Percentiles rank a stretch among this genome's conserved stretches.
Conservation (phyloP, 176 grass and related monocot genomes). For the Carex myosuroides region DNA sequence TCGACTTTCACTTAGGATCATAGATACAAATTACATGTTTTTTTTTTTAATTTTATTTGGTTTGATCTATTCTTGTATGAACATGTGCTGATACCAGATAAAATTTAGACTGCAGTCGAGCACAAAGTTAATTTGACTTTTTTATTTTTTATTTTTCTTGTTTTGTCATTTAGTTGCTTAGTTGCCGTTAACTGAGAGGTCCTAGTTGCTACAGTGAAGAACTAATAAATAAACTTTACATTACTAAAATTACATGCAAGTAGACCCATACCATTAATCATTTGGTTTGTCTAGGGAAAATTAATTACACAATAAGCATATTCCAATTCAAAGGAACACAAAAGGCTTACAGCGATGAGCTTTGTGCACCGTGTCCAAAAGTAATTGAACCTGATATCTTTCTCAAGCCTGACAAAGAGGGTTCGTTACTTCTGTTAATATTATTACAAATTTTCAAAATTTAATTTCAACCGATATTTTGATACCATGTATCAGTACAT, state of each 20-base stretch:
- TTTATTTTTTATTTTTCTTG: neutral
- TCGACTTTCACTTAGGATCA: neutral
- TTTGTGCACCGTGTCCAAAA: conserved; percentile 85
- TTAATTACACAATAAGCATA: conserved; percentile 12
- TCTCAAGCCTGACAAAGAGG: conserved; percentile 66
- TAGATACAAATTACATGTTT: neutral
- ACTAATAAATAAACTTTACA: neutral
- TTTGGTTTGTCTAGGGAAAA: neutral
- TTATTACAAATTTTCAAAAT: conserved; percentile 12
- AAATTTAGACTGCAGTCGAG: neutral
- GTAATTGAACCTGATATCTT: conserved; percentile 77
- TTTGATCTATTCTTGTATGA: neutral
- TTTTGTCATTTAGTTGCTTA: neutral
- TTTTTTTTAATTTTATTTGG: neutral
- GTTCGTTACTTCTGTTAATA: conserved; percentile 18
- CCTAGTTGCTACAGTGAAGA: neutral
- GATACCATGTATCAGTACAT: neutral
- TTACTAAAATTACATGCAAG: neutral
- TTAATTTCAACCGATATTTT: neutral
- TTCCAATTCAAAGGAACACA: conserved; percentile 8
- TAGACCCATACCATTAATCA: neutral
- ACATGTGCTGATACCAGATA: neutral
- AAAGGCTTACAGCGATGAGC: conserved; percentile 63
- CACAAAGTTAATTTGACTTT: neutral
- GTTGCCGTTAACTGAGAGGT: too few species aligned